Base-by-base conservation (phyloP, 495 filamentous ascomycete genomes). In the Hyaloscypha bicolor region DNA sequence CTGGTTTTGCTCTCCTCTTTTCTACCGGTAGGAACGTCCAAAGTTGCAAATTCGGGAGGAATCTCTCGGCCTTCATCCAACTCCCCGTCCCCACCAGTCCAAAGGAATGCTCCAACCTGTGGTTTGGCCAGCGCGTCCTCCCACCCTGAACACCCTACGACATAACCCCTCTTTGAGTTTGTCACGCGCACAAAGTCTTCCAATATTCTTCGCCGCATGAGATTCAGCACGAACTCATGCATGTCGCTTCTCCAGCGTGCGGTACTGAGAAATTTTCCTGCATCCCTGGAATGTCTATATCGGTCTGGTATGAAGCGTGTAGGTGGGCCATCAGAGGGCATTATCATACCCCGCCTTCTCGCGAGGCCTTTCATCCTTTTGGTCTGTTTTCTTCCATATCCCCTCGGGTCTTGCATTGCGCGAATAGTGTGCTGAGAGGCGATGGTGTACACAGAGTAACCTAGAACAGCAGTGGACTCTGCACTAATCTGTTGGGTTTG, bases 241-340 rank as follows among this genome's bases (percentile, higher is more conserved):
- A 93, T 93, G 70, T 94, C 89, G 39, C 79, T 48, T 19, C 89
- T 84, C 90, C 90, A 94, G 4, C 60, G 2, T 11, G 57, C 57
- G 19, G 12, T 52, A 9, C 11, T 32, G 2, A 62, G 48, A 39
- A 37, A 51, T 52, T 35, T 33, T 3, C 12, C 9, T 1, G 42
- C 6, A n/a, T 31, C n/a, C 22, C 30, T 33, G 63, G 35, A 30
- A 6, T 52, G 51, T 42, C 48, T 12, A 21, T 52, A 29, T 11
- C 57, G 65, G 9, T 59, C 31, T 31, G 63, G 37, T 5, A 65
- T 52, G 19, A 52, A 53, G 9, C 42, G 42, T 14, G 16, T 1
- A 16, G 42, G 42, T 1, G 42, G 42, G 9, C 0, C 42, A 19
- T 48, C 16, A 4, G 9, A 4, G 4, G 42, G 42, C 9, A 48